Percentiles rank a stretch among this genome's conserved stretches.
Conservation (phyloP, 768 basidiomycete genomes). For the Termitomyces sp. region DNA sequence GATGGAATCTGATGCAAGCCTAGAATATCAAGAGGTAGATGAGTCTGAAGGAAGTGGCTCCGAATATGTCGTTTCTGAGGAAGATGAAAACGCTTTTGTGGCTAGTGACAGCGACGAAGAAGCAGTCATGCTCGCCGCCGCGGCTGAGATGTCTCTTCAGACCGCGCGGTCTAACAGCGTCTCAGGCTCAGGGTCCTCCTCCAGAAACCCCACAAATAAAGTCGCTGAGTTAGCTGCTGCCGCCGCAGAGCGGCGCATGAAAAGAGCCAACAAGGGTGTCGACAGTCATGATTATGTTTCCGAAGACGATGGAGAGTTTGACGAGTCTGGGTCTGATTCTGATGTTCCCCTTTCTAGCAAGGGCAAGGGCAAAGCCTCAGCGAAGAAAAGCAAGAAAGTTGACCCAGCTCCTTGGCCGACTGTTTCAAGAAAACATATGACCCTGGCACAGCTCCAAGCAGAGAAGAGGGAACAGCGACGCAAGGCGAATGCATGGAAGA, state of each 20-base stretch:
- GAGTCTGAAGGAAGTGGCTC: slow-evolving; percentile 58
- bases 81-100: slow-evolving; percentile 27
- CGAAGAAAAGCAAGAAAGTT: slow-evolving; percentile 18
- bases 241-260: slow-evolving; percentile 49
- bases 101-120: slow-evolving; percentile 32
- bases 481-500: slow-evolving; percentile 17
- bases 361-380: slow-evolving; percentile 29
- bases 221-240: slow-evolving; percentile 40
- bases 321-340: slow-evolving; percentile 21
- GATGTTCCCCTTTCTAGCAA: slow-evolving; percentile 22
- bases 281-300: slow-evolving; percentile 27
- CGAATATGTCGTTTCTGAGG: slow-evolving; percentile 47
- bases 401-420: slow-evolving; percentile 6
- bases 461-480: slow-evolving; percentile 21
- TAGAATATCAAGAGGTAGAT: slow-evolving; percentile 33
- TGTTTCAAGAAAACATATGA: slow-evolving; percentile 23
- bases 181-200: slow-evolving; percentile 30
- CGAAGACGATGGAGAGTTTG: slow-evolving; percentile 17
- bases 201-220: slow-evolving; percentile 27
- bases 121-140: slow-evolving; percentile 50
- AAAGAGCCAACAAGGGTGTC: slow-evolving; percentile 21
- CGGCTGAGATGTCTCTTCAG: slow-evolving; percentile 49
- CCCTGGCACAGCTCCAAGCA: slow-evolving; percentile 25
- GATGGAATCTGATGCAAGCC: slow-evolving; percentile 27
- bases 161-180: slow-evolving; percentile 22